Evolutionary conservation across 768 basidiomycete species (phyloP).

Genomic region (Boletus reticuloceps): DNA sequence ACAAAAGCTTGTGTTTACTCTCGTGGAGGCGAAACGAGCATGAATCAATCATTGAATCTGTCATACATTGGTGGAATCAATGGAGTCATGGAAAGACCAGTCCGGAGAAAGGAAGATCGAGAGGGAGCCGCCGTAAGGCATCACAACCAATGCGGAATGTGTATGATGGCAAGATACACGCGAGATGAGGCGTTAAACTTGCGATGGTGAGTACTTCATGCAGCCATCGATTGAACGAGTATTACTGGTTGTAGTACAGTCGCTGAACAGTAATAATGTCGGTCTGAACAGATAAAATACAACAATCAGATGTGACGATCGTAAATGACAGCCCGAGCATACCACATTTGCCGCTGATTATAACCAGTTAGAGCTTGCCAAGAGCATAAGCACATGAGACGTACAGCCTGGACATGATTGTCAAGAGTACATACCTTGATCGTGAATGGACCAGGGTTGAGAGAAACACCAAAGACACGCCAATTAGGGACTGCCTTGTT

Average conservation of each 20-base stretch:
- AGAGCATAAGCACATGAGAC: constrained; percentile 3
- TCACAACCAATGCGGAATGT: neutral
- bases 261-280: constrained; percentile 74
- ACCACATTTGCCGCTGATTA: constrained; percentile 46
- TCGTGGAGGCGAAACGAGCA: too few relatives aligned
- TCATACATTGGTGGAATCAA: too few relatives aligned
- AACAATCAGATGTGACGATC: neutral
- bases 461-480: constrained; percentile 52
- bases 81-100: too few relatives aligned
- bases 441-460: constrained; percentile 79
- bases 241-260: constrained; percentile 60
- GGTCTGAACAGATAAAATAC: constrained; percentile 33
- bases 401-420: constrained; percentile 54
- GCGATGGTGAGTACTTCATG: neutral
- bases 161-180: neutral
- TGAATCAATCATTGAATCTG: too few relatives aligned
- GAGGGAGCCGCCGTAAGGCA: neutral
- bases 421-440: too few relatives aligned
- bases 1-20: too few relatives aligned
- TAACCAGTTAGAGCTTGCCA: neutral
- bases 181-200: neutral
- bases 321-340: neutral
- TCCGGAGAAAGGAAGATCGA: neutral
- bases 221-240: neutral
- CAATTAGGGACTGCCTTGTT: constrained; percentile 47